Base-by-base conservation (phyloP, 176 grass and related monocot genomes). In the Alloteropsis semialata region DNA sequence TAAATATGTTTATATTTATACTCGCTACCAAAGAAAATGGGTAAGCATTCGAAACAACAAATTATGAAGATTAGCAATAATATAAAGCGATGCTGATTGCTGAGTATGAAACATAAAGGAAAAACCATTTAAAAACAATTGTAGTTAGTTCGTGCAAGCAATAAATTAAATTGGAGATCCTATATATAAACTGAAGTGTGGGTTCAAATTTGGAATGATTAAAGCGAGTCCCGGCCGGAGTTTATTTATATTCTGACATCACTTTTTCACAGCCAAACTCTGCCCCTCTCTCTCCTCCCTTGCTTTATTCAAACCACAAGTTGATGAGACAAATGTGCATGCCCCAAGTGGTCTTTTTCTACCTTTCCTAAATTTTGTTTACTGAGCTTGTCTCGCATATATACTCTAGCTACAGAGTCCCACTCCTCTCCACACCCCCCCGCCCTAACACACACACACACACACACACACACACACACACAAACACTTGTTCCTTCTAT, bases 271-370 rank as follows among this genome's bases (percentile, higher is more conserved):
- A 53, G 44, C 49, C 80, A 49, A 66, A 83, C 41, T 72, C 3
- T 62, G 37, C 68, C 6, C 77, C 65, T n/a, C n/a, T 45, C 48
- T 33, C 68, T 12, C 44, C 46, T 42, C 14, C 27, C 55, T 12
- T 27, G 25, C 74, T 83, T 83, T 46, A 87, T 90, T 90, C 80
- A 87, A 84, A 80, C 59, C 33, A n/a, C 74, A 62, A 79, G 58
- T 75, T 79, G 79, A 48, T 69, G 67, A 77, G 72, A 83, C 73
- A 83, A 84, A 90, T 87, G 25, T 75, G 80, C 84, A 79, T 87
- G 84, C 59, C 59, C 53, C 80, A 78, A 90, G 68, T 87, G 84
- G 68, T 90, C 80, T 90, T 90, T 90, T 86, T 87, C 84, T 84
- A 87, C 75, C 68, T 87, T 80, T 90, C 44, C 74, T 74, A 37